Base-by-base conservation (phyloP, 176 grass and related monocot genomes). In the Oryza meridionalis region DNA sequence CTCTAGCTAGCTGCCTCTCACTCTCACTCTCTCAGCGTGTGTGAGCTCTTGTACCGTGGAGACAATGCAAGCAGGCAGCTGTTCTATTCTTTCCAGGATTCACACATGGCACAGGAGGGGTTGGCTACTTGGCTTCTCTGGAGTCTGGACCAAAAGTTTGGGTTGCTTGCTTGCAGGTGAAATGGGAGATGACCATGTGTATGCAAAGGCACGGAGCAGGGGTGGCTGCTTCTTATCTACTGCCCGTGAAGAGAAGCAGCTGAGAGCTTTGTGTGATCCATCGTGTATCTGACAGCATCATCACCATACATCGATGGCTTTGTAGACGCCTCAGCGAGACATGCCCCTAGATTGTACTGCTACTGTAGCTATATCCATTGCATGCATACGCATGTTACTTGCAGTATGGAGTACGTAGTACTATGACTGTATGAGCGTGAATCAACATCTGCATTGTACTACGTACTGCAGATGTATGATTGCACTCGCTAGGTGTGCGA, bases 231-330 rank as follows among this genome's bases (percentile, higher is more conserved):
- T 83, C 68, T 88, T 88, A 80, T 84, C 65, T 84, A 84, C 75
- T 58, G 46, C 25, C 67, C 58, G 24, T 67, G 75, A 38, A 49
- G 51, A 19, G 21, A 58, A n/a, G 65, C 47, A 79, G 44, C 27
- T 29, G 27, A 40, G 38, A 66, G n/a, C 3, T 10, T 14, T 49
- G 50, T 49, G 50, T 14, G 14, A 70, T 35, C 78, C 21, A n/a
- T 33, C 12, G 77, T 42, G 77, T 81, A 77, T 90, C 79, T 90
- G 88, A 86, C 88, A 78, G 25, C 73, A 90, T 86, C 83, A 90
- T 86, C 79, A 78, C 67, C 73, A 29, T 16, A 86, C 67, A 49
- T 27, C 50, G 73, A 83, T 86, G 35, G 73, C 61, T 37, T 35
- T 37, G 55, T 64, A 37, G 73, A 42, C 82, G 9, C 21, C 82